Evolutionary conservation across 2,329 filamentous ascomycete species (phyloP), one percentile per base, ranked within the genome.

Genomic region (Aspergillus novofumigatus): DNA sequence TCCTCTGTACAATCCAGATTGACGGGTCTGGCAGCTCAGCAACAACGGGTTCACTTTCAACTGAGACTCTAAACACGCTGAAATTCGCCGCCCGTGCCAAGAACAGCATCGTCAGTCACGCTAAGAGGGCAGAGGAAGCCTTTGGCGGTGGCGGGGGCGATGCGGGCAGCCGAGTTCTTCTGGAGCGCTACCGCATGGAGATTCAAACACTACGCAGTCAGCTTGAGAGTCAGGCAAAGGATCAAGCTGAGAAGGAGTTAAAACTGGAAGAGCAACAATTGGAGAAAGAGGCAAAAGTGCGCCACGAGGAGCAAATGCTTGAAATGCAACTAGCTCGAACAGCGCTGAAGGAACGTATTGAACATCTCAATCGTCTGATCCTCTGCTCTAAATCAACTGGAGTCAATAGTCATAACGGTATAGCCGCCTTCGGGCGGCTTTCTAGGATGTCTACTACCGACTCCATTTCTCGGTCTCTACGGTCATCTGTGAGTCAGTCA

Each of bases 321-420:
- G 94, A 99, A 75, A 97, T 99, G 90, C 94, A 99, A 72, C 83
- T 99, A 49, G 94, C 94, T 32, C 86, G 94, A 45, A 99, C 94
- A 0, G 94, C 94, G 0, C 78, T 99, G 54, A 99, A 97, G 73
- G 94, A 99, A 78, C 88, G 94, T 29, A 99, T 99, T 66, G 92
- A 97, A 71, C 94, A 99, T 74, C 81, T 99, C 49, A 99, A 97
- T 75, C 87, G 93, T 50, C 80, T 99, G 51, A 97, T 99, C 62
- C 78, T 99, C 58, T 96, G 91, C 72, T 97, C 93, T 17, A 97
- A 97, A 72, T 97, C 93, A 4, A 89, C 91, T 5, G 94, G 94
- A 4, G 94, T 99, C 55, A 99, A 99, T 73, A 82, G 80, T 32
- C 88, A 87, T 63, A 87, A 88, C 23, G 86, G 87, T 1, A 86